Evolutionary conservation across 768 basidiomycete species (phyloP), one percentile per base, ranked within the genome.

Genomic region (Udeniomyces megalosporus): DNA sequence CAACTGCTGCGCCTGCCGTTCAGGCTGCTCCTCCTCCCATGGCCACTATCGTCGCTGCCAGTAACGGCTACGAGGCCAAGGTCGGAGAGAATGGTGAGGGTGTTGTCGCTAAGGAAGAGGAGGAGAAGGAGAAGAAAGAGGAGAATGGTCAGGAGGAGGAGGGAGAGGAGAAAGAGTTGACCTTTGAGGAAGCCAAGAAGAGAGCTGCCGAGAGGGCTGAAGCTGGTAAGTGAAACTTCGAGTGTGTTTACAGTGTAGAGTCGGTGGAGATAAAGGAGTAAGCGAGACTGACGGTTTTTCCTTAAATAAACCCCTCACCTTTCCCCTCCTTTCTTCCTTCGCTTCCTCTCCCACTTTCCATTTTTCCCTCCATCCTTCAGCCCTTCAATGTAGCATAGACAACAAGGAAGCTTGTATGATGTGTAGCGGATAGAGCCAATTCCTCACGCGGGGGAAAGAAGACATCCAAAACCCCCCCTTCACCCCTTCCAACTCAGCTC

Each of bases 321-420:
- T 42, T 42, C 38, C 38, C 17, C 28, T 31, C 15, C 55, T 46
- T 57, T 7, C 0, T 28, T 24, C 45, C 29, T 46, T 31, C 32
- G 6, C 26, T 34, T 52, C 51, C 7, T 6, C 12, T 34, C 53
- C 7, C 3, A 10, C 10, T 5, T 4, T 45, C 22, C 12, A 12
- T 31, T 17, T 57, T 24, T 57, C 12, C 26, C 2, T 24, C 7
- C 26, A 26, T 22, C 17, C 20, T 53, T 32, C 58, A 15, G 60
- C 62, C 31, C 56, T 63, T 8, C 56, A 80, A 71, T 93, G 91
- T 70, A 88, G 86, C 66, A 68, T 93, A 53, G 89, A 92, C 73
- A 93, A 93, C 75, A 91, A 91, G 78, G 90, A 93, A 59, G 88
- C 86, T 1, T 93, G 89, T 71, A 69, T 90, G 72, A 91, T 91